phyloP scores from a whole-genome alignment of 192 early-diverging fungal genomes.

The Backusella luteola region DNA sequence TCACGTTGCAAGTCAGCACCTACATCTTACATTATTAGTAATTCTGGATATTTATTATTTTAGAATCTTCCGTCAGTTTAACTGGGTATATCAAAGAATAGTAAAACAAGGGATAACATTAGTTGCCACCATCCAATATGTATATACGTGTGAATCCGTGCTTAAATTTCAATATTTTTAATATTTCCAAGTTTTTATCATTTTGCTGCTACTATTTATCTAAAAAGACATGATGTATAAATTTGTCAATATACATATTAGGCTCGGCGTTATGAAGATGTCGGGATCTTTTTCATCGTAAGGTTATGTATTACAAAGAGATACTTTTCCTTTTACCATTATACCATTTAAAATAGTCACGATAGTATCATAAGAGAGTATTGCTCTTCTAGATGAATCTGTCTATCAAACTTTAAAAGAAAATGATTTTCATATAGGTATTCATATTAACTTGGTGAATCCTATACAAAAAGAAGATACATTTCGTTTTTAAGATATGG shows the following conservation, averaged over 20 bases:
- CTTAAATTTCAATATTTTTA: not conserved
- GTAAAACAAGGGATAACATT: not conserved
- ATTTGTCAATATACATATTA: not conserved
- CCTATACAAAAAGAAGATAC: not conserved
- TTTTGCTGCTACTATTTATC: not conserved
- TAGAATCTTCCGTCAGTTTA: not conserved
- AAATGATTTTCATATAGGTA: not conserved
- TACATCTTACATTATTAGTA: not conserved
- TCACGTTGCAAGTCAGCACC: conserved; percentile 6
- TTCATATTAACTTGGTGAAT: too few relatives aligned
- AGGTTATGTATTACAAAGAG: not conserved
- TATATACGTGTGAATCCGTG: not conserved
- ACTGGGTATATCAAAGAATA: not conserved
- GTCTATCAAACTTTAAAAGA: not conserved
- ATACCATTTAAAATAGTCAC: not conserved
- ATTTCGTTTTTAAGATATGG: not conserved
- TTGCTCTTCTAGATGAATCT: not conserved
- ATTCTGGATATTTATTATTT: conserved; percentile 1
- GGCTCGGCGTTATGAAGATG: not conserved
- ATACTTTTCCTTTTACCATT: not conserved
- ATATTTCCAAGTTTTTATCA: not conserved
- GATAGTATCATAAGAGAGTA: not conserved
- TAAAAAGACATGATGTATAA: not conserved
- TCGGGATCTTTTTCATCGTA: not conserved
- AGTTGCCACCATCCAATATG: not conserved